Percentiles rank a stretch among this genome's conserved stretches.
Conservation (phyloP, 2,329 filamentous ascomycete genomes). For the Trichoderma gracile region DNA sequence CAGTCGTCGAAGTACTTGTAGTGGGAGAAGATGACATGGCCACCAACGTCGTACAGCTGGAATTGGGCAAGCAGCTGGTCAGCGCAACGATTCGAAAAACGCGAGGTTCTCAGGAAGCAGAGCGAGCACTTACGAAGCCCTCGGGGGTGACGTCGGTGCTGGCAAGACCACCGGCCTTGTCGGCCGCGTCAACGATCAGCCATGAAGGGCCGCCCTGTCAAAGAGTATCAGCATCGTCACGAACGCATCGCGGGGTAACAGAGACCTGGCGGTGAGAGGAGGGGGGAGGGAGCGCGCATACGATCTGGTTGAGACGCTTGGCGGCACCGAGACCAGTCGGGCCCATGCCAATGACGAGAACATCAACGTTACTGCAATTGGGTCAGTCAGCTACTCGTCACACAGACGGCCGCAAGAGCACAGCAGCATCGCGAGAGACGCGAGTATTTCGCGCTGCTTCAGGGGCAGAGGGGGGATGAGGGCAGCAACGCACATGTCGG, state of each 20-base stretch:
- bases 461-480: slow-evolving; percentile 12
- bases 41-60: slow-evolving; percentile 96
- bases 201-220: slow-evolving; percentile 84
- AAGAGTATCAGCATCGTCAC: slow-evolving; percentile 31
- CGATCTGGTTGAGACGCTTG: slow-evolving; percentile 95
- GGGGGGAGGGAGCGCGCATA: slow-evolving; percentile 50
- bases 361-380: slow-evolving; percentile 76
- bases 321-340: slow-evolving; percentile 97
- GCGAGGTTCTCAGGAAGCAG: slow-evolving; percentile 15
- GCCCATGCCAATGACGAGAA: slow-evolving; percentile 96
- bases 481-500: slow-evolving; percentile 41
- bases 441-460: slow-evolving; percentile 6
- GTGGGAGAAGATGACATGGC: slow-evolving; percentile 98
- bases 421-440: neutral
- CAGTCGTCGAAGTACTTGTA: slow-evolving; percentile 99
- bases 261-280: slow-evolving; percentile 35
- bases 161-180: slow-evolving; percentile 91
- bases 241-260: slow-evolving; percentile 26
- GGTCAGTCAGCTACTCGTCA: slow-evolving; percentile 27
- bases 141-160: slow-evolving; percentile 93
- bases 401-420: neutral
- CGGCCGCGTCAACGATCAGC: slow-evolving; percentile 91
- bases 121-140: slow-evolving; percentile 77
- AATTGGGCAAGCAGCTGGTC: neutral
- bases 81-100: slow-evolving; percentile 1